These are phyloP conservation scores for Chondrus crispus DNA, from an alignment of 23 red algal genomes.

Conservation along the genomic window DNA sequence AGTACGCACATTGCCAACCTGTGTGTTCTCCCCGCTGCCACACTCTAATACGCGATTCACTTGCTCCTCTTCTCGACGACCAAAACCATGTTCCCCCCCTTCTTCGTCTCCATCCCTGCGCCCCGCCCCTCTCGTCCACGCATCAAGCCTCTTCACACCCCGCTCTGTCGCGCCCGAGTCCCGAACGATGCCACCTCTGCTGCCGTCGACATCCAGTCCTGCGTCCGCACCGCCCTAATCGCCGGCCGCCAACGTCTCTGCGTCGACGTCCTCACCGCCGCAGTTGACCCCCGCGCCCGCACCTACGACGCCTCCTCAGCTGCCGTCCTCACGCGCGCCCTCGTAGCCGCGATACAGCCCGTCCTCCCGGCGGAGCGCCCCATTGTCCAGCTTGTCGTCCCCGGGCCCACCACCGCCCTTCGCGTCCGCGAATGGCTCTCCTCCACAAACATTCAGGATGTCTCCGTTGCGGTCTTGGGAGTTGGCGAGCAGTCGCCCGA, in stretches of 20 bases:
- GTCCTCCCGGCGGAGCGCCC: background rate
- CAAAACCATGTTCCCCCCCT: background rate
- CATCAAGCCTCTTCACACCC: background rate
- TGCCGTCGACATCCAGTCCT: slow-evolving; percentile 29
- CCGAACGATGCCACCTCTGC: slow-evolving; percentile 31
- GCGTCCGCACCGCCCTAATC: slow-evolving; percentile 37
- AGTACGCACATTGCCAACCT: too few species aligned
- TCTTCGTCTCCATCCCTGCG: background rate
- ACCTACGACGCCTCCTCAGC: slow-evolving; percentile 13
- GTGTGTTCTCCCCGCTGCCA: too few species aligned
- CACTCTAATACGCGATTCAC: background rate
- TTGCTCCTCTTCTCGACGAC: background rate
- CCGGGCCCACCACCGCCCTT: slow-evolving; percentile 13
- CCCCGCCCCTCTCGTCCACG: background rate
- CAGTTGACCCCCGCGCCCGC: slow-evolving; percentile 37
- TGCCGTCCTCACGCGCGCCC: background rate
- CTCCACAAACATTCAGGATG: background rate
- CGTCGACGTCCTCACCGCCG: slow-evolving; percentile 41
- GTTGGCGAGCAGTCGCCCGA: background rate
- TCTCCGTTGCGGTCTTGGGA: slow-evolving; percentile 25
- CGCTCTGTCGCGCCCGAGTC: slow-evolving; percentile 12
- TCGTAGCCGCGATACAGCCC: slow-evolving; percentile 21
- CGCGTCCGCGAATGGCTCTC: slow-evolving; percentile 28
- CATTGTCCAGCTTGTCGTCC: slow-evolving; percentile 20
- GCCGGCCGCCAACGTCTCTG: slow-evolving; percentile 30